Percentiles rank a stretch among this genome's conserved stretches.
Evolutionary conservation across 2,329 filamentous ascomycete species (phyloP).

Genomic region (Fusarium sp.): DNA sequence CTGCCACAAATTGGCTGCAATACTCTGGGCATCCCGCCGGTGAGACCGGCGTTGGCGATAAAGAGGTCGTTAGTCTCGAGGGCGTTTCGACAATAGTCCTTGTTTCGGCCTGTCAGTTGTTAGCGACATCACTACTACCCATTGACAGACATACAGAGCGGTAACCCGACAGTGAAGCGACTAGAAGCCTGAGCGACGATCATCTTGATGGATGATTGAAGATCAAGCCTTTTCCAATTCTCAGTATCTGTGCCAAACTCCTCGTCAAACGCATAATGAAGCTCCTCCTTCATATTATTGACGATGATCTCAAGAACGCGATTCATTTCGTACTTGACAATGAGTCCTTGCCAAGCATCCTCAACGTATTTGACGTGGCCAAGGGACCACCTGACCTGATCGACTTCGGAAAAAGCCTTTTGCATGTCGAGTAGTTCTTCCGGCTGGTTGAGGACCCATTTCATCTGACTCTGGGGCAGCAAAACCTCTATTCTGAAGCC

Average conservation of each 20-base stretch:
- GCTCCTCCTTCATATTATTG: conserved; percentile 55
- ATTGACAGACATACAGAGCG: conserved; percentile 48
- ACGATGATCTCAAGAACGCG: conserved; percentile 54
- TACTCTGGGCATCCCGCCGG: conserved; percentile 50
- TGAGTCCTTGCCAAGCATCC: conserved; percentile 56
- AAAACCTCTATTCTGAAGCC: conserved; percentile 60
- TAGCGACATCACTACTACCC: background rate
- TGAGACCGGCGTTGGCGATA: conserved; percentile 53
- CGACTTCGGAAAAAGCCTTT: conserved; percentile 58
- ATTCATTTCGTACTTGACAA: conserved; percentile 58
- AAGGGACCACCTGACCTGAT: conserved; percentile 57
- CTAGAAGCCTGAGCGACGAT: conserved; percentile 53
- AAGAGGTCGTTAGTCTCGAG: conserved; percentile 53
- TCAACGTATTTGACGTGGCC: conserved; percentile 54
- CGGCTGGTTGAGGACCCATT: conserved; percentile 59
- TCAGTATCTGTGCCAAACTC: conserved; percentile 54
- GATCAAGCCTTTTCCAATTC: conserved; percentile 55
- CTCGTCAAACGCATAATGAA: conserved; percentile 54
- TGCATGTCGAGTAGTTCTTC: conserved; percentile 55
- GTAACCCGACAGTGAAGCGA: conserved; percentile 54
- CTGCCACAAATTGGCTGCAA: conserved; percentile 54
- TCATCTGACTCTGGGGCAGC: conserved; percentile 58
- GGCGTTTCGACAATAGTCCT: conserved; percentile 53
- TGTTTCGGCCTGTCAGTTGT: conserved; percentile 50
- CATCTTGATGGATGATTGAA: conserved; percentile 47